A percentile compares a stretch with the other conserved stretches of the same genome.
These are phyloP conservation scores for Coniochaeta pulveracea DNA, from an alignment of 2,329 filamentous ascomycete genomes.

Conservation along the genomic window DNA sequence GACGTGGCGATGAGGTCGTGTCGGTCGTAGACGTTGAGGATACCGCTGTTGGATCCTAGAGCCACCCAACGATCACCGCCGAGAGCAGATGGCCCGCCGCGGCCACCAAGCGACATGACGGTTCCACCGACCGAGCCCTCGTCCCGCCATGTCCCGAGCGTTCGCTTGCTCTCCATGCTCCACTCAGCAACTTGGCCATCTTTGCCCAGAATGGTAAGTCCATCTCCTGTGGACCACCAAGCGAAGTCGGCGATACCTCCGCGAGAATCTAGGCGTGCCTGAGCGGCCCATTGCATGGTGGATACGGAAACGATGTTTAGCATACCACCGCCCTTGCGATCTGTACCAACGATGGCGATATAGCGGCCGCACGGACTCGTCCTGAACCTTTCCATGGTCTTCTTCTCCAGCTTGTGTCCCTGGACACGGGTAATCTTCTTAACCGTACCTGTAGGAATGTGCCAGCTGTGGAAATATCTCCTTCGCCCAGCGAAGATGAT, in stretches of 20 bases:
- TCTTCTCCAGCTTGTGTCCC: slow-evolving; percentile 71
- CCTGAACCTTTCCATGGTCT: slow-evolving; percentile 83
- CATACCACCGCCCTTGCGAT: slow-evolving; percentile 74
- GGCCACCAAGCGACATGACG: slow-evolving; percentile 67
- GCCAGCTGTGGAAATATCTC: slow-evolving; percentile 90
- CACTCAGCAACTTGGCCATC: slow-evolving; percentile 89
- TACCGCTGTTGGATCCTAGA: slow-evolving; percentile 73
- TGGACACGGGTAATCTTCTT: slow-evolving; percentile 71
- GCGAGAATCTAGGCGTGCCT: slow-evolving; percentile 69
- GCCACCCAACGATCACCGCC: slow-evolving; percentile 85
- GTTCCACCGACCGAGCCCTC: slow-evolving; percentile 83
- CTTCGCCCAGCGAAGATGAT: slow-evolving; percentile 84
- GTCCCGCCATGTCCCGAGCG: slow-evolving; percentile 77
- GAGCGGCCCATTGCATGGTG: slow-evolving; percentile 79
- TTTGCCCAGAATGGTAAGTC: slow-evolving; percentile 72
- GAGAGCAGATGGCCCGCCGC: slow-evolving; percentile 42
- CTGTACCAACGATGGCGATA: slow-evolving; percentile 71
- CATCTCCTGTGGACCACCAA: slow-evolving; percentile 82
- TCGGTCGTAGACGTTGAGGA: slow-evolving; percentile 91
- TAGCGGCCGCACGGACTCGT: slow-evolving; percentile 78
- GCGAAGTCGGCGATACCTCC: slow-evolving; percentile 82
- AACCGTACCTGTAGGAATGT: slow-evolving; percentile 68
- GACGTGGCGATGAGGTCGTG: slow-evolving; percentile 41
- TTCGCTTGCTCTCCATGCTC: slow-evolving; percentile 54
- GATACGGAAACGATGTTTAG: slow-evolving; percentile 73